Evolutionary conservation across 2,329 filamentous ascomycete genomes (phyloP), one percentile per base, ranked within the genome.

Genomic region (Aspergillus fischeri): DNA sequence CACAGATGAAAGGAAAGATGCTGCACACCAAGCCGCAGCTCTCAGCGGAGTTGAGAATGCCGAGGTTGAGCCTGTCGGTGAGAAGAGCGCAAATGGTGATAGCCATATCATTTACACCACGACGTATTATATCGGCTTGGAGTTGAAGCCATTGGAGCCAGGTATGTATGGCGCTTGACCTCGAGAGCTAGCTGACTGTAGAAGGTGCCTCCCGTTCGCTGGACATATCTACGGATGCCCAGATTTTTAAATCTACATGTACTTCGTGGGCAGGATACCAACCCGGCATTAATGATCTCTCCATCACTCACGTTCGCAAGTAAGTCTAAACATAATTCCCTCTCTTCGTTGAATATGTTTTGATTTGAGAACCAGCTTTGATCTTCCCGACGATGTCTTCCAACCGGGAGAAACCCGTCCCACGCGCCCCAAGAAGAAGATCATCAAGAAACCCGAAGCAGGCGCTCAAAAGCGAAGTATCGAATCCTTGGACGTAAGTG

Each of bases 71-170:
- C 63, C 66, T 17, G 50, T 58, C 0, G 67, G 75, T 45, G 69
- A 72, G 42, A 66, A 72, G 44, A 66, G 69, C 28, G 73, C 73
- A 44, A 72, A 68, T 28, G 72, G 77, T 27, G 75, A 77, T 59
- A 74, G 76, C 35, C 75, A 77, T 53, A 81, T 79, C 49, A 77
- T 97, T 28, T 96, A 90, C 71, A 97, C 93, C 0, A 92, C 91
- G 25, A 97, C 92, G 1, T 93, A 92, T 73, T 99, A 97, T 71
- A 91, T 99, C 69, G 94, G 94, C 38, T 81, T 97, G 50, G 89
- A 93, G 69, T 76, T 97, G 56, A 83, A 83, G 50, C 83, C 88
- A 66, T 77, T 97, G 55, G 81, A 82, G 41, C 83, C 87, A 79
- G 88, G 90, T 91, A 81, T 71, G 84, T 78, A 48, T 49, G 48